Conservation (phyloP, 1,284 basidiomycete species). For the Boletus sp. region DNA sequence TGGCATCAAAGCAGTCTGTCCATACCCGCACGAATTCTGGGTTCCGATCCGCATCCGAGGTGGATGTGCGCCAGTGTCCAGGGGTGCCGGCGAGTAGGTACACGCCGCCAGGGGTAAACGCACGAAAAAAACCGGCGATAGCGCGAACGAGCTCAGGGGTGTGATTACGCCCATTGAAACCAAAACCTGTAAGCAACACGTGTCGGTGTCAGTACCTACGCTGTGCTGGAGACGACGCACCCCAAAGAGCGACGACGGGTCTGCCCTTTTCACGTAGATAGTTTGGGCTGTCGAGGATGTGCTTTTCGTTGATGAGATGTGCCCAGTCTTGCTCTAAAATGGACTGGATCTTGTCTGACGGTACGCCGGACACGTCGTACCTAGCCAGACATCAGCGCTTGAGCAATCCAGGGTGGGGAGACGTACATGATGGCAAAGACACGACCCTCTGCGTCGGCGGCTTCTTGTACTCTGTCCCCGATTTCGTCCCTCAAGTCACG, state of each 20-base stretch:
- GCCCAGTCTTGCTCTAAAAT: conserved; percentile 70
- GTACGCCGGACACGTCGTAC: conserved; percentile 76
- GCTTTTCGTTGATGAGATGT: conserved; percentile 63
- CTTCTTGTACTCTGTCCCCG: conserved; percentile 66
- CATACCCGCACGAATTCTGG: conserved; percentile 65
- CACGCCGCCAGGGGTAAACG: conserved; percentile 66
- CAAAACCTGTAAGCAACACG: conserved; percentile 53
- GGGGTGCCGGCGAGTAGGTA: conserved; percentile 73
- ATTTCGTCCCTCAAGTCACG: conserved; percentile 70
- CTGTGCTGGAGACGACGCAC: conserved; percentile 37
- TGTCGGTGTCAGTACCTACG: neutral
- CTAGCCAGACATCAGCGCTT: conserved; percentile 39
- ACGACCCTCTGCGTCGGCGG: conserved; percentile 74
- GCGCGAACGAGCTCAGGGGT: conserved; percentile 60
- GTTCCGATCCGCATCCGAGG: conserved; percentile 66
- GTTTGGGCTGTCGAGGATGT: conserved; percentile 66
- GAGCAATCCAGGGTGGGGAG: neutral
- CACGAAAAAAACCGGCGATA: conserved; percentile 58
- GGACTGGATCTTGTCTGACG: conserved; percentile 58
- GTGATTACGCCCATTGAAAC: conserved; percentile 64
- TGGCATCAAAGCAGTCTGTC: conserved; percentile 73
- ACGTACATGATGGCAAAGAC: conserved; percentile 80
- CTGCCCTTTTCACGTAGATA: conserved; percentile 69
- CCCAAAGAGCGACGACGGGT: conserved; percentile 73
- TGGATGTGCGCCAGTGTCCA: conserved; percentile 69